A percentile compares a stretch with the other conserved stretches of the same genome.
phyloP scores from a whole-genome alignment of 169 alveolate genomes.

The Plasmodium cynomolgi region DNA sequence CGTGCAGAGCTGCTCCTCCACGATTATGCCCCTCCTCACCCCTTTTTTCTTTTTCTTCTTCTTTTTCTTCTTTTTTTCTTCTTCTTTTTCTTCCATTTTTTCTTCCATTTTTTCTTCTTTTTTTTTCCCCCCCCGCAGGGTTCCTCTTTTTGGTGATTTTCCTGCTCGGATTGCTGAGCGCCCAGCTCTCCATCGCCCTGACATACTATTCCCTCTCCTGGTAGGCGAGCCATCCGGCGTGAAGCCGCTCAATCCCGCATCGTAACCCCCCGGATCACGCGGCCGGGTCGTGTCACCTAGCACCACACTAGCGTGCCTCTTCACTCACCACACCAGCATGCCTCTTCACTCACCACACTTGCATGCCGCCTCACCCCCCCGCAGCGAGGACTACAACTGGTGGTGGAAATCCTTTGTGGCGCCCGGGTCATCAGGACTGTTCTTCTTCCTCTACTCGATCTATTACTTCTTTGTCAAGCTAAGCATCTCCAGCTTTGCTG shows the following conservation, averaged over 20 bases:
- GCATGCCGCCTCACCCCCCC: no score
- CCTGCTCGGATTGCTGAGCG: slow-evolving; percentile 78
- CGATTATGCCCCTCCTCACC: neutral
- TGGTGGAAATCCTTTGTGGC: slow-evolving; percentile 89
- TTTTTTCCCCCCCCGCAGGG: slow-evolving; percentile 7
- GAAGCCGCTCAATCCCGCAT: neutral
- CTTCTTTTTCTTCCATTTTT: neutral
- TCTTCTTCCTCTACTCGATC: slow-evolving; percentile 83
- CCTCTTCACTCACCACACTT: neutral
- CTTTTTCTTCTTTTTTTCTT: neutral
- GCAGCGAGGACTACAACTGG: slow-evolving; percentile 87
- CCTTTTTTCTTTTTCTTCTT: neutral
- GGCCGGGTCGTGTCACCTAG: neutral
- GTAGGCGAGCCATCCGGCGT: neutral
- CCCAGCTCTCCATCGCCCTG: slow-evolving; percentile 81
- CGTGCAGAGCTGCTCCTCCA: neutral
- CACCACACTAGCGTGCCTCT: neutral
- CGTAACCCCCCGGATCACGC: neutral
- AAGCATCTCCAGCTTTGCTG: slow-evolving; percentile 81
- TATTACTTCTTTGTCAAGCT: slow-evolving; percentile 78
- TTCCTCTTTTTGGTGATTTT: slow-evolving; percentile 78
- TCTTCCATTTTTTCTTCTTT: neutral
- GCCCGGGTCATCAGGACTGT: slow-evolving; percentile 84
- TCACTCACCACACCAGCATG: neutral
- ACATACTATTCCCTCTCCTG: slow-evolving; percentile 80